These are phyloP conservation scores for Austroboletus niveus DNA, from an alignment of 1,284 basidiomycete species.

Conservation along the genomic window DNA sequence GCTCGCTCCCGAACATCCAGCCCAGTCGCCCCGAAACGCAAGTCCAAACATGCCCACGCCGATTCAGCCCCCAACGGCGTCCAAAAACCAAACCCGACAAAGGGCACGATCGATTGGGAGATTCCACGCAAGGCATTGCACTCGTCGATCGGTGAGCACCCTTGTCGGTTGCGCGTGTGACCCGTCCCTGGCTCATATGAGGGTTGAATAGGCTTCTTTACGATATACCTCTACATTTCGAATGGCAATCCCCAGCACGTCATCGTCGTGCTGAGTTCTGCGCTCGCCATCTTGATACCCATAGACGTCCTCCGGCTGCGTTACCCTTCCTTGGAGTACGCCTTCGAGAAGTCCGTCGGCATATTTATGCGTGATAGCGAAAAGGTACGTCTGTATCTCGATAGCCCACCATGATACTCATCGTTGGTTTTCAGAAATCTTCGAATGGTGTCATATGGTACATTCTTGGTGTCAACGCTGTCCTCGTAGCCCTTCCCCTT, in stretches of 20 bases:
- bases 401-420: neutral
- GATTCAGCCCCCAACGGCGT: conserved; percentile 3
- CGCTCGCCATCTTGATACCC: conserved; percentile 70
- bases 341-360: conserved; percentile 80
- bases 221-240: conserved; percentile 71
- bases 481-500: conserved; percentile 76
- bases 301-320: conserved; percentile 81
- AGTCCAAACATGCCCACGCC: conserved; percentile 8
- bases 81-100: conserved; percentile 17
- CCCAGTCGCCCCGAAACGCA: conserved; percentile 17
- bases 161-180: conserved; percentile 3
- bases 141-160: conserved; percentile 74
- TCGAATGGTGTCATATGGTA: conserved; percentile 96
- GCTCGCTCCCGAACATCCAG: neutral
- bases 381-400: conserved; percentile 49
- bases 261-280: conserved; percentile 61
- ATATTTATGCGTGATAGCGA: conserved; percentile 95
- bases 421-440: conserved; percentile 43
- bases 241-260: conserved; percentile 58
- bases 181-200: conserved; percentile 5
- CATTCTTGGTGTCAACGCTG: conserved; percentile 86
- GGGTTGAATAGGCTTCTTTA: conserved; percentile 69
- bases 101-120: conserved; percentile 62
- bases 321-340: conserved; percentile 62
- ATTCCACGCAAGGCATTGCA: conserved; percentile 91